These are phyloP conservation scores for Fraxinus greggii DNA, from an alignment of 305 asterid genomes.

Conservation along the genomic window DNA sequence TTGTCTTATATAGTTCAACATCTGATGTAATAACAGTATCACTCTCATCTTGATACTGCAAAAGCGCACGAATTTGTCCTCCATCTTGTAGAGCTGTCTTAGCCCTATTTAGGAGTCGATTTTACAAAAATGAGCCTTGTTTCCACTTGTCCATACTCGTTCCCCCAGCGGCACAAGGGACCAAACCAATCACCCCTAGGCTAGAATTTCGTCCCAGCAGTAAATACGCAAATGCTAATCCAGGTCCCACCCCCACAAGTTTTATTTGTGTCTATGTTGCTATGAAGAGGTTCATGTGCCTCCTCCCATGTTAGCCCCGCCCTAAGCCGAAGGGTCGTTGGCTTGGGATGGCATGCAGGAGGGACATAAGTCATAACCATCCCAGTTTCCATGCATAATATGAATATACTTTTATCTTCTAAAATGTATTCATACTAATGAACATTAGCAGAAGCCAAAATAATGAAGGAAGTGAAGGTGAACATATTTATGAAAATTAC, in stretches of 20 bases:
- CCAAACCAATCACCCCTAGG: constrained; percentile 45
- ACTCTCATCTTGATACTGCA: constrained; percentile 79
- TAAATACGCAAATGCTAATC: constrained; percentile 43
- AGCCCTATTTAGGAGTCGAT: constrained; percentile 35
- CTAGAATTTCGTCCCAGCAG: constrained; percentile 23
- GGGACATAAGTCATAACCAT: constrained; percentile 36
- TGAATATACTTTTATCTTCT: too few relatives aligned
- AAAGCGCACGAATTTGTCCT: constrained; percentile 31
- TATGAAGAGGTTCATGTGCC: constrained; percentile 62
- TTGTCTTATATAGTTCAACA: constrained; percentile 30
- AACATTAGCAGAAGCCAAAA: too few relatives aligned
- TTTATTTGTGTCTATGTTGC: constrained; percentile 38
- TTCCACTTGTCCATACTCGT: constrained; percentile 52
- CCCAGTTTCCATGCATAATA: constrained; percentile 30
- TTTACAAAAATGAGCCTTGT: constrained; percentile 42
- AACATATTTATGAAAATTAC: too few relatives aligned
- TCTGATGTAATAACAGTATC: constrained; percentile 31
- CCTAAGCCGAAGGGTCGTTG: constrained; percentile 36
- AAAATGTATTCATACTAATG: too few relatives aligned
- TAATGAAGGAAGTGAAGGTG: too few relatives aligned
- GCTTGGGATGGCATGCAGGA: constrained; percentile 31
- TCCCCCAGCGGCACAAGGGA: constrained; percentile 67
- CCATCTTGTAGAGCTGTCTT: constrained; percentile 22
- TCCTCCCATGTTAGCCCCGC: constrained; percentile 44
- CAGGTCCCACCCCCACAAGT: constrained; percentile 60